phyloP scores from a whole-genome alignment of 768 basidiomycete genomes.

The Mycena belliarum region DNA sequence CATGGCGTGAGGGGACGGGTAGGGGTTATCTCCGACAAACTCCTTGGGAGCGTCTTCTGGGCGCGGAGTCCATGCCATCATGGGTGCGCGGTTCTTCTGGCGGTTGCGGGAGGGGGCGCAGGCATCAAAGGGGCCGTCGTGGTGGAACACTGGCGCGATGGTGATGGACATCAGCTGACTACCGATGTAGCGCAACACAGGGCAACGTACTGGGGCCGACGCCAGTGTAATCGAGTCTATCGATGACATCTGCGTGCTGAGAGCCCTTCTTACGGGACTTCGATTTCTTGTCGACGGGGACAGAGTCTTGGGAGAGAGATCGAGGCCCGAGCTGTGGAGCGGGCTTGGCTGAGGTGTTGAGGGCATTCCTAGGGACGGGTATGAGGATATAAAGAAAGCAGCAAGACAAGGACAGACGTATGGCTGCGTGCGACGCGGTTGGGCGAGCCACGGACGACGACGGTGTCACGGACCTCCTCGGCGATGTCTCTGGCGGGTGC shows the following conservation, averaged over 20 bases:
- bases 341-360: slow-evolving; percentile 23
- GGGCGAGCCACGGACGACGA: slow-evolving; percentile 51
- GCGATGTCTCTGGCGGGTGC: slow-evolving; percentile 42
- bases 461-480: slow-evolving; percentile 71
- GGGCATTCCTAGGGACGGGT: slow-evolving; percentile 15
- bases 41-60: slow-evolving; percentile 43
- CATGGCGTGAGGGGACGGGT: slow-evolving; percentile 52
- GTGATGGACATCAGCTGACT: slow-evolving; percentile 22
- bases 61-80: slow-evolving; percentile 69
- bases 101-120: slow-evolving; percentile 89
- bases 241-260: slow-evolving; percentile 85
- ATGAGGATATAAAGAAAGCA: slow-evolving; percentile 7
- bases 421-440: slow-evolving; percentile 60
- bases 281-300: slow-evolving; percentile 38
- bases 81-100: slow-evolving; percentile 75
- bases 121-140: slow-evolving; percentile 91
- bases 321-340: slow-evolving; percentile 40
- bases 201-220: slow-evolving; percentile 74
- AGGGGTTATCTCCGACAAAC: slow-evolving; percentile 45
- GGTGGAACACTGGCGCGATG: slow-evolving; percentile 72
- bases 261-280: slow-evolving; percentile 64
- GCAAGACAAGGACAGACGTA: slow-evolving; percentile 46
- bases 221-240: slow-evolving; percentile 83
- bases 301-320: slow-evolving; percentile 51
- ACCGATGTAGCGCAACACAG: slow-evolving; percentile 6